Conservation (phyloP, 2,329 filamentous ascomycete species). For the Ceratocystis variospora region DNA sequence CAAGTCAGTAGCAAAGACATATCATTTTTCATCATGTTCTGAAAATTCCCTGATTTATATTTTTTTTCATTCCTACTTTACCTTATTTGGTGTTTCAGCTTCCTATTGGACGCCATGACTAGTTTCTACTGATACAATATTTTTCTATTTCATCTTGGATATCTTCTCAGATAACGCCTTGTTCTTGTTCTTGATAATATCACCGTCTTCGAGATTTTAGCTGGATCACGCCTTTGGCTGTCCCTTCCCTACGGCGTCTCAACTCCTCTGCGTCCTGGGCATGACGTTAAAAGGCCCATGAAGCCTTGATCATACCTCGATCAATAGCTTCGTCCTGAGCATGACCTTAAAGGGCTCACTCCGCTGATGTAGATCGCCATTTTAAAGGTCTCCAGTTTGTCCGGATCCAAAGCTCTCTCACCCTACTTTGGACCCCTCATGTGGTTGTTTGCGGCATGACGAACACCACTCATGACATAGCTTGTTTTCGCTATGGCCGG, state of each 20-base stretch:
- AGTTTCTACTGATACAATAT: background rate
- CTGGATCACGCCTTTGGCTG: background rate
- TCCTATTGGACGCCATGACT: background rate
- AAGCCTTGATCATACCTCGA: slow-evolving; percentile 3
- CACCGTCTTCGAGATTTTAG: background rate
- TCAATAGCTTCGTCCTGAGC: slow-evolving; percentile 10
- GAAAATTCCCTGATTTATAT: background rate
- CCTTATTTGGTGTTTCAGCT: background rate
- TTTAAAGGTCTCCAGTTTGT: slow-evolving; percentile 14
- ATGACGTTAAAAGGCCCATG: slow-evolving; percentile 30
- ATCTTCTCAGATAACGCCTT: background rate
- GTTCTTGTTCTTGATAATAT: background rate
- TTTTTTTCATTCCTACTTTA: background rate
- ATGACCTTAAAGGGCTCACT: slow-evolving; percentile 10
- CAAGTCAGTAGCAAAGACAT: too few relatives aligned
- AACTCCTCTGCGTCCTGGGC: slow-evolving; percentile 27
- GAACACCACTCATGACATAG: background rate
- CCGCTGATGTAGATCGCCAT: slow-evolving; percentile 14
- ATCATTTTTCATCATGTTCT: background rate
- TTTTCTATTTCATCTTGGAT: background rate
- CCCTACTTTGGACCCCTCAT: background rate
- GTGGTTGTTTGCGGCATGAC: slow-evolving; percentile 9
- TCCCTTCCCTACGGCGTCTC: background rate
- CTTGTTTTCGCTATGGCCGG: background rate
- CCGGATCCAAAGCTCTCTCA: slow-evolving; percentile 1